Conservation (phyloP, 768 basidiomycete species). For the Galerina sulciceps region DNA sequence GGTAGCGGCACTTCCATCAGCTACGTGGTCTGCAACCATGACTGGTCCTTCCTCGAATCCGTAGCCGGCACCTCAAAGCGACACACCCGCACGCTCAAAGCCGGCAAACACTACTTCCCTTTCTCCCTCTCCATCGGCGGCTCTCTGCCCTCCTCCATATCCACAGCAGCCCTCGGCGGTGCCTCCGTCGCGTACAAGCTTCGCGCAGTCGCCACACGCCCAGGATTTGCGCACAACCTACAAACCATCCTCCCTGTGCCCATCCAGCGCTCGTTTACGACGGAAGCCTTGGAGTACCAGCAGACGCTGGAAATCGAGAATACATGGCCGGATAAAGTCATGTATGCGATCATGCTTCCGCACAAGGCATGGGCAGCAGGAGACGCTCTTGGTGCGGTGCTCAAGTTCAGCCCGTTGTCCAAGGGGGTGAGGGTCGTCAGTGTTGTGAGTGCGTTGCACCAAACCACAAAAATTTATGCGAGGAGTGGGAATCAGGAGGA, state of each 20-base stretch:
- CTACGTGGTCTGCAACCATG: conserved; percentile 76
- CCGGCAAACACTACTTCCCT: conserved; percentile 92
- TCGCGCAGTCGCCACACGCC: conserved; percentile 79
- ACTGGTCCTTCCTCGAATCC: conserved; percentile 93
- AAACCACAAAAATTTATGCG: conserved; percentile 67
- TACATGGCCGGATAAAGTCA: conserved; percentile 96
- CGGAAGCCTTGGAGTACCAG: conserved; percentile 92
- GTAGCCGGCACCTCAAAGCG: conserved; percentile 41
- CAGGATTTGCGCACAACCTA: conserved; percentile 61
- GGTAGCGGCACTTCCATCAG: conserved; percentile 51
- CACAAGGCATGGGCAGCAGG: conserved; percentile 97
- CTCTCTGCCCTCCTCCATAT: conserved; percentile 78
- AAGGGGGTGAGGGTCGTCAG: conserved; percentile 81
- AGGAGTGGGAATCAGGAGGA: conserved; percentile 63
- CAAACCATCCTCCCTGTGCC: conserved; percentile 63
- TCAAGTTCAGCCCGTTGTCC: conserved; percentile 85
- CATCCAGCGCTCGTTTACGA: conserved; percentile 73
- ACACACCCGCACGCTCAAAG: conserved; percentile 88
- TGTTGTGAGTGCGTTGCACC: conserved; percentile 72
- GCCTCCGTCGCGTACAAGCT: conserved; percentile 88
- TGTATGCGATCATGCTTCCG: conserved; percentile 92
- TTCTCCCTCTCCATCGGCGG: conserved; percentile 89
- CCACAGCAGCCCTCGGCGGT: conserved; percentile 56
- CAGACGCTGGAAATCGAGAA: conserved; percentile 96
- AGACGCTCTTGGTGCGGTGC: conserved; percentile 76